Percentiles rank a stretch among this genome's conserved stretches.
phyloP scores from a whole-genome alignment of 768 basidiomycete genomes.

The Cytidiella melzeri region DNA sequence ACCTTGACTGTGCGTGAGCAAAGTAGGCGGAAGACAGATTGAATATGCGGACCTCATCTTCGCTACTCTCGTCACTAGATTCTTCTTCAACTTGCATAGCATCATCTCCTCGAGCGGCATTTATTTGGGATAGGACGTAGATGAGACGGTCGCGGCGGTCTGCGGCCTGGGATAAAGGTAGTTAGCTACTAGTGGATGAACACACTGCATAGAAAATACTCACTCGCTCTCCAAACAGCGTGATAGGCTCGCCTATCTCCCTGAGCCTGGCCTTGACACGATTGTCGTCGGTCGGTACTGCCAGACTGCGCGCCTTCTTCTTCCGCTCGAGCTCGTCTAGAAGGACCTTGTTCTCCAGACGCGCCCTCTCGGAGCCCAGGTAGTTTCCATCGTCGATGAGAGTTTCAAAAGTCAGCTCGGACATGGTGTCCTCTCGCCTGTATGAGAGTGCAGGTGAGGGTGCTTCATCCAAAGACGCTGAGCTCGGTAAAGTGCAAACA shows the following conservation, averaged over 20 bases:
- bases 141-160: constrained; percentile 94
- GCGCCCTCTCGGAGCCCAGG: constrained; percentile 65
- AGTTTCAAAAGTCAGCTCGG: constrained; percentile 71
- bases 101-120: constrained; percentile 80
- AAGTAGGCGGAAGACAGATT: neutral
- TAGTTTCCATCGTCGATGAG: constrained; percentile 77
- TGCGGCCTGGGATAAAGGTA: constrained; percentile 57
- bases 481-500: too few relatives aligned
- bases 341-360: constrained; percentile 78
- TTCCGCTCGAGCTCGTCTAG: constrained; percentile 96
- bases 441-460: neutral
- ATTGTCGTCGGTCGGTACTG: constrained; percentile 95
- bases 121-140: constrained; percentile 91
- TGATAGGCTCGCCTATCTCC: constrained; percentile 95
- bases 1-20: constrained; percentile 39
- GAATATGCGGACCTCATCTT: constrained; percentile 58
- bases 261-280: constrained; percentile 85
- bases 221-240: constrained; percentile 95
- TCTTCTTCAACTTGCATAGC: constrained; percentile 69
- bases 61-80: constrained; percentile 61
- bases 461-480: too few relatives aligned
- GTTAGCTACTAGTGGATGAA: constrained; percentile 8
- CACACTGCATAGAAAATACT: constrained; percentile 31
- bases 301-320: constrained; percentile 89
- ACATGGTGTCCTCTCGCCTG: constrained; percentile 36